phyloP scores from a whole-genome alignment of 495 filamentous ascomycete genomes.

The Usnea hakonensis region DNA sequence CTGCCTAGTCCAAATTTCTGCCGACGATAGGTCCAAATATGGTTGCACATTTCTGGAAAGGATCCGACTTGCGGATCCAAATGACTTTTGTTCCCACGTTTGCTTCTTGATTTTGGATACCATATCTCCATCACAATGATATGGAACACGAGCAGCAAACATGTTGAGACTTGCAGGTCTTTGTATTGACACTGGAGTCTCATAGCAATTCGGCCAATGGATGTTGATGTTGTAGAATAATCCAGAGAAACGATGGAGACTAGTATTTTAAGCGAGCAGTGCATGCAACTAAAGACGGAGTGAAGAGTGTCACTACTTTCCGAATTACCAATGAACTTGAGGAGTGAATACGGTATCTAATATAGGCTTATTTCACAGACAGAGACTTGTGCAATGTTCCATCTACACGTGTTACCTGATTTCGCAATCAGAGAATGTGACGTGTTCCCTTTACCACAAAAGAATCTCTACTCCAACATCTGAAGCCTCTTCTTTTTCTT shows the following conservation, averaged over 20 bases:
- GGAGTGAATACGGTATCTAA: neutral
- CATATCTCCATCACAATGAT: too few species aligned
- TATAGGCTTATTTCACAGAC: neutral
- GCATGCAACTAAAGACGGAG: neutral
- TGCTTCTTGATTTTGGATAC: neutral
- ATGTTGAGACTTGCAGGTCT: neutral
- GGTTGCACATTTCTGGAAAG: neutral
- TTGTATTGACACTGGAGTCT: neutral
- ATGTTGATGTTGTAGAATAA: neutral
- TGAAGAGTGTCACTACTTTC: too few species aligned
- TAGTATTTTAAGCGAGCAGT: neutral
- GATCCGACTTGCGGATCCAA: neutral
- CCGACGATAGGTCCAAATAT: too few species aligned
- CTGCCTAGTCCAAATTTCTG: too few species aligned
- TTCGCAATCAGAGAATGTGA: too few species aligned
- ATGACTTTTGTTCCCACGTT: neutral
- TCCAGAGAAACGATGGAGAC: neutral
- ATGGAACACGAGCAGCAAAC: too few species aligned
- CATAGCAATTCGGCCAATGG: neutral
- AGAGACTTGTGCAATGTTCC: too few species aligned
- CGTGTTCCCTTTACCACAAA: neutral
- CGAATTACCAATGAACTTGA: too few species aligned
- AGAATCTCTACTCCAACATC: neutral
- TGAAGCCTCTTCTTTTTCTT: neutral
- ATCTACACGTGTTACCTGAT: too few species aligned